Percentiles rank a stretch among this genome's conserved stretches.
These are phyloP conservation scores for Ceratocystis colombiana DNA, from an alignment of 2,329 filamentous ascomycete genomes.

Conservation along the genomic window DNA sequence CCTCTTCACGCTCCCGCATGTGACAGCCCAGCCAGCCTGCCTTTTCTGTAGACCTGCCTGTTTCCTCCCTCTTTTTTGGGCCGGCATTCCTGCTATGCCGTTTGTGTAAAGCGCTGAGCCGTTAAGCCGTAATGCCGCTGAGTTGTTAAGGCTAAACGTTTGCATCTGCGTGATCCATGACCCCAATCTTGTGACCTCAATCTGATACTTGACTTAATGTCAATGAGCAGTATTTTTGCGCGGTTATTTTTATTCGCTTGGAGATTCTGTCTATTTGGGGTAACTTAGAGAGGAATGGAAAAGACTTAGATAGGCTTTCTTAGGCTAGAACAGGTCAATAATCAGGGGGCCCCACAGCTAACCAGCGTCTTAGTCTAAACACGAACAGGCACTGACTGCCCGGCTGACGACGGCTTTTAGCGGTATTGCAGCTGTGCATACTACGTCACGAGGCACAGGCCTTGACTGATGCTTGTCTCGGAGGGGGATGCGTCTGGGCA, in stretches of 20 bases:
- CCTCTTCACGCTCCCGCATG: not conserved
- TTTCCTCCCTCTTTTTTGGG: not conserved
- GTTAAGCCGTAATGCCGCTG: not conserved
- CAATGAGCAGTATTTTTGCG: constrained; percentile 3
- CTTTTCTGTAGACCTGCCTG: not conserved
- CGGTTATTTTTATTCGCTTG: not conserved
- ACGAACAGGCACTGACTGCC: not conserved
- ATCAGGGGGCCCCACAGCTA: too few relatives aligned
- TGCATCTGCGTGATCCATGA: not conserved
- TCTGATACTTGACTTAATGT: not conserved
- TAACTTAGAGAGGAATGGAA: constrained; percentile 24
- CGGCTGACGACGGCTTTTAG: constrained; percentile 39
- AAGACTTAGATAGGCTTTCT: too few relatives aligned
- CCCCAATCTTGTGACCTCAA: constrained; percentile 2
- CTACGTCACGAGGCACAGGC: not conserved
- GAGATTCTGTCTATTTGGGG: constrained; percentile 22
- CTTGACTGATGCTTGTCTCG: not conserved
- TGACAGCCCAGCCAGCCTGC: not conserved
- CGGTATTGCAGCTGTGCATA: constrained; percentile 31
- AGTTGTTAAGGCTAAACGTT: too few relatives aligned
- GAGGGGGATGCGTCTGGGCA: not conserved
- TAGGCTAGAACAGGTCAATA: too few relatives aligned
- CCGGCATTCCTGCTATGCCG: not conserved
- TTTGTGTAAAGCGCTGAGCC: not conserved
- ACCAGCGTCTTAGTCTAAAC: too few relatives aligned